These are phyloP conservation scores for Takashimella tepidaria DNA, from an alignment of 1,284 basidiomycete species.

Conservation along the genomic window DNA sequence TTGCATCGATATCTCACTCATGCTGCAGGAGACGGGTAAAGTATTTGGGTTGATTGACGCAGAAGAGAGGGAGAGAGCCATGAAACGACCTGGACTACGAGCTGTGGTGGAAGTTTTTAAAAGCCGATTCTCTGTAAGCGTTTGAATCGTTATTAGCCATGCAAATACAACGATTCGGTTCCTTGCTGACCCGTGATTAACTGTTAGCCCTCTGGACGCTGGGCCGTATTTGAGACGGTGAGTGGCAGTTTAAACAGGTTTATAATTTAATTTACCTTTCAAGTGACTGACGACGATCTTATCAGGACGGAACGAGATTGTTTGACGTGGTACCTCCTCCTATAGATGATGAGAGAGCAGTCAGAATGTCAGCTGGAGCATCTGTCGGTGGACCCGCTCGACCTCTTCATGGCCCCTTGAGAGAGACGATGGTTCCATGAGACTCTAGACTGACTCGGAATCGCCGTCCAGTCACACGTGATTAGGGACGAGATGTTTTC, in stretches of 20 bases:
- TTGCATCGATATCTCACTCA: constrained; percentile 34
- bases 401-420: constrained; percentile 27
- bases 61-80: constrained; percentile 33
- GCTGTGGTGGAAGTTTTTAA: constrained; percentile 43
- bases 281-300: constrained; percentile 7
- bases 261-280: background rate
- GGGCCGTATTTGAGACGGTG: constrained; percentile 46
- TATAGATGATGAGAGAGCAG: constrained; percentile 27
- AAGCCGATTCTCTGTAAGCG: constrained; percentile 38
- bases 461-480: too few relatives aligned
- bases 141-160: background rate
- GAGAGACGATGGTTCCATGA: constrained; percentile 30
- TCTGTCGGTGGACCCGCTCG: constrained; percentile 21
- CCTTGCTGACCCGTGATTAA: background rate
- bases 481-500: too few relatives aligned
- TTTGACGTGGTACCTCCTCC: constrained; percentile 33
- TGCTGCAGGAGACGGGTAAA: constrained; percentile 41
- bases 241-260: constrained; percentile 5
- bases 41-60: constrained; percentile 42
- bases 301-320: constrained; percentile 34
- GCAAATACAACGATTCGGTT: background rate
- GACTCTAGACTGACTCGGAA: too few relatives aligned
- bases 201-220: constrained; percentile 29
- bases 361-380: constrained; percentile 26
- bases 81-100: constrained; percentile 29